Percentiles rank a stretch among this genome's conserved stretches.
Conservation (phyloP, 2,329 filamentous ascomycete species). For the Talaromyces sp. region DNA sequence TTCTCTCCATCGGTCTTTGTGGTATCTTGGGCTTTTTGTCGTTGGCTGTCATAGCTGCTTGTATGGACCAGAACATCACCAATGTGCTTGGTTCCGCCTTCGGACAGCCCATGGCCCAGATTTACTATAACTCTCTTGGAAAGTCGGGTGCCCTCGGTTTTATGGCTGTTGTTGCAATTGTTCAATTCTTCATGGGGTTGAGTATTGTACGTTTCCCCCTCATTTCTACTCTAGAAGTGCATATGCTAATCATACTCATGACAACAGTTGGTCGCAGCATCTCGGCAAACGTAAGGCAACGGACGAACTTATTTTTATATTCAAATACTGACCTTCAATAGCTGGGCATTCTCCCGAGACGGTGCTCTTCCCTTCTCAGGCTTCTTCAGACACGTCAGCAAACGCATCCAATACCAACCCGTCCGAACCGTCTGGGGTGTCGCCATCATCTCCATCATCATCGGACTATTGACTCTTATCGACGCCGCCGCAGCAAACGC, state of each 20-base stretch:
- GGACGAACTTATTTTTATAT: not conserved
- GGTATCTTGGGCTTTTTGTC: constrained; percentile 60
- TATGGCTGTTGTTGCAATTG: constrained; percentile 59
- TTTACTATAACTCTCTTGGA: constrained; percentile 61
- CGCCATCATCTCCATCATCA: constrained; percentile 51
- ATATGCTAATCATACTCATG: constrained; percentile 17
- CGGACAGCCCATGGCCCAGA: constrained; percentile 61
- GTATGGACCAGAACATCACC: constrained; percentile 55
- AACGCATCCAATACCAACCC: constrained; percentile 57
- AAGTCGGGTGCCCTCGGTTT: constrained; percentile 59
- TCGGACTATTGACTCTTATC: constrained; percentile 60
- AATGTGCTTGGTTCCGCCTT: constrained; percentile 51
- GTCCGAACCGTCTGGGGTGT: constrained; percentile 58
- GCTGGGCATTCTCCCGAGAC: constrained; percentile 63
- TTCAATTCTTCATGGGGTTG: constrained; percentile 63
- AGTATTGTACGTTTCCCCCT: constrained; percentile 30
- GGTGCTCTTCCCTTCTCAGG: constrained; percentile 60
- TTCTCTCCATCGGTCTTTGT: constrained; percentile 57
- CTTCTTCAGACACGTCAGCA: constrained; percentile 58
- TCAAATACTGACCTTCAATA: not conserved
- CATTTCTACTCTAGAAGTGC: not conserved
- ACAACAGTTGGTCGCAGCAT: constrained; percentile 54
- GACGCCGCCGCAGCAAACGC: constrained; percentile 58
- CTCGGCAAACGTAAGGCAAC: constrained; percentile 49
- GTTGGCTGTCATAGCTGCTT: constrained; percentile 58